Evolutionary conservation across 148 eudicot species (phyloP).

Genomic region (Chenopodium album): DNA sequence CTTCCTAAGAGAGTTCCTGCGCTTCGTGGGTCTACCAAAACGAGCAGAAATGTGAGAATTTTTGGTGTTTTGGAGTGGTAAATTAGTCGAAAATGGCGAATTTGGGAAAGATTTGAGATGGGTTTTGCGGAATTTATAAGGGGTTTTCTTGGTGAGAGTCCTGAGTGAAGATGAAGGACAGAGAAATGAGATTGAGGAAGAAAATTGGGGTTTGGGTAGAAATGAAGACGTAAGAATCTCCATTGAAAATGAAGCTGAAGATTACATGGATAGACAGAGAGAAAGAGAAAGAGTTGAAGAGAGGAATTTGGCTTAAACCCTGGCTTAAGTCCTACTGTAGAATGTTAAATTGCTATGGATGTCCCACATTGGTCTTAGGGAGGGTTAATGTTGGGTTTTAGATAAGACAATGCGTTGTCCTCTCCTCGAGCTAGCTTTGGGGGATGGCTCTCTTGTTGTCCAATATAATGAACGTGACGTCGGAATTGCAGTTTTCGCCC

Average conservation of each 20-base stretch:
- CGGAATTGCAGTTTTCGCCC: no score
- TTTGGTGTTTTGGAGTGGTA: constrained; percentile 24
- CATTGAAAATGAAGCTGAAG: constrained; percentile 22
- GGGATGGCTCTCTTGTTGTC: no score
- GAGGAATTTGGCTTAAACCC: constrained; percentile 8
- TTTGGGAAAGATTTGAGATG: constrained; percentile 22
- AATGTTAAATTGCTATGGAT: no score
- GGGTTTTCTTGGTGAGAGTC: constrained; percentile 28
- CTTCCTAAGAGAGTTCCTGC: constrained; percentile 65
- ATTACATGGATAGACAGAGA: background rate
- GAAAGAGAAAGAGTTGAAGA: background rate
- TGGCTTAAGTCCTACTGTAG: background rate
- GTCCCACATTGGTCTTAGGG: no score
- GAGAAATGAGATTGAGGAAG: constrained; percentile 18
- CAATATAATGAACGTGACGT: no score
- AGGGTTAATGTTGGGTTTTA: no score
- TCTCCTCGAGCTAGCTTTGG: no score
- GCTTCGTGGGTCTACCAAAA: constrained; percentile 44
- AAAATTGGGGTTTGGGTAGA: constrained; percentile 14
- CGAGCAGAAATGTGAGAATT: constrained; percentile 46
- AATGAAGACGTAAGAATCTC: constrained; percentile 36
- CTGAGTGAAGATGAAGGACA: constrained; percentile 26
- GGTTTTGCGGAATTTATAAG: constrained; percentile 27
- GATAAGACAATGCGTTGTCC: no score
- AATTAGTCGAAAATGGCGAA: constrained; percentile 20